Percentiles rank a stretch among this genome's conserved stretches.
Evolutionary conservation across 1,284 basidiomycete genomes (phyloP).

Genomic region (Trametes pubescens): DNA sequence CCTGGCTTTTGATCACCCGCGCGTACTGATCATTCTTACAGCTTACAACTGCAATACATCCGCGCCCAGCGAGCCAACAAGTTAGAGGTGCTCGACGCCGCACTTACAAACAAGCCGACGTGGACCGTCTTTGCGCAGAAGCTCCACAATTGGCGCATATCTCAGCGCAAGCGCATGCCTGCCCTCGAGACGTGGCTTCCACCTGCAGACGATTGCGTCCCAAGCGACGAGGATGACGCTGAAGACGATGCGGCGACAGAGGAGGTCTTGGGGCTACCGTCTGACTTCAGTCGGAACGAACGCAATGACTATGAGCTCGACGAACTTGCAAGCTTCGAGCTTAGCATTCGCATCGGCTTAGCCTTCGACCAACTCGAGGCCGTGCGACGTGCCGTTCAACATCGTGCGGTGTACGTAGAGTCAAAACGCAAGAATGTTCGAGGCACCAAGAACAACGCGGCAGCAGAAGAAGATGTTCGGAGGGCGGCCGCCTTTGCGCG

Average conservation of each 20-base stretch:
- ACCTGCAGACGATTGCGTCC: slow-evolving; percentile 1
- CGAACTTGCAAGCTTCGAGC: neutral
- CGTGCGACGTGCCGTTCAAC: slow-evolving; percentile 1
- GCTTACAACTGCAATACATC: too few species aligned
- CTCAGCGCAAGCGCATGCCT: too few species aligned
- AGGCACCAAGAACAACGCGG: neutral
- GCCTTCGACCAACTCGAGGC: slow-evolving; percentile 16
- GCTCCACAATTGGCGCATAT: too few species aligned
- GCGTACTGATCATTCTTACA: too few species aligned
- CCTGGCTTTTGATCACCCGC: too few species aligned
- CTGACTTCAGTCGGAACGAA: slow-evolving; percentile 3
- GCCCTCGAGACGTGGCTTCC: too few species aligned
- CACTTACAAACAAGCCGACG: too few species aligned
- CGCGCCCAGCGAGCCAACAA: too few species aligned
- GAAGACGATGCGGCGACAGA: neutral
- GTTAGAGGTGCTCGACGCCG: too few species aligned
- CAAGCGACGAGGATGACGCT: neutral
- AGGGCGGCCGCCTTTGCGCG: neutral
- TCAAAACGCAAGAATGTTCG: slow-evolving; percentile 3
- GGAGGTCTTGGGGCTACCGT: slow-evolving; percentile 4
- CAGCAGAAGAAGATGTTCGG: neutral
- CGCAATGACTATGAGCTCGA: neutral
- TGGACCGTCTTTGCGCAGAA: too few species aligned
- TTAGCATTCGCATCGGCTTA: neutral
- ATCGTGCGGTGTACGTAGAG: neutral